Evolutionary conservation across 139 green algal genomes (phyloP).

Genomic region (Pedinophyceae sp.): DNA sequence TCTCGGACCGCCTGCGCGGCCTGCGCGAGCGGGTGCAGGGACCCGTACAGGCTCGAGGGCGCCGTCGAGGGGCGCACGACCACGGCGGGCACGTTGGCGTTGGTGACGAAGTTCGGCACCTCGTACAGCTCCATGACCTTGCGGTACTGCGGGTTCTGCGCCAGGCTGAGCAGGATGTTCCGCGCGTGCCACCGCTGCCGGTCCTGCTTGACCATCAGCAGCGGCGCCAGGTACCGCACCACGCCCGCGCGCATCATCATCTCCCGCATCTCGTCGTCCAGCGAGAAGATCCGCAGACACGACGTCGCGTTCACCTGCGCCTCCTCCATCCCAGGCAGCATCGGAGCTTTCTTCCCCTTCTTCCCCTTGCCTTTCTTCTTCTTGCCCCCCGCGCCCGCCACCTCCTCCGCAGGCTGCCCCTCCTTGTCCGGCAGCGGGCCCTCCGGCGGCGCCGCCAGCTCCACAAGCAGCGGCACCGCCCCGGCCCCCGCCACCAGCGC

Average conservation of each 20-base stretch:
- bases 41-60: too few relatives aligned
- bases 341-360: not conserved
- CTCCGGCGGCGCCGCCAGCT: not conserved
- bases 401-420: too few relatives aligned
- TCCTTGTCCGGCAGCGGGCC: not conserved
- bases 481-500: not conserved
- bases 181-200: not conserved
- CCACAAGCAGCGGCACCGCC: not conserved
- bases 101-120: too few relatives aligned
- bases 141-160: not conserved
- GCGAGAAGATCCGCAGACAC: not conserved
- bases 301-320: not conserved
- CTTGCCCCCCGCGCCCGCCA: not conserved
- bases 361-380: not conserved
- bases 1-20: too few relatives aligned
- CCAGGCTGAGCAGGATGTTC: not conserved
- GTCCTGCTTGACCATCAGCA: not conserved
- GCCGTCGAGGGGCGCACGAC: too few relatives aligned
- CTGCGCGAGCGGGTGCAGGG: too few relatives aligned
- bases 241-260: not conserved
- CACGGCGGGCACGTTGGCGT: too few relatives aligned
- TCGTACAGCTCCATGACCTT: too few relatives aligned
- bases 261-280: not conserved
- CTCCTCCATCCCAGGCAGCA: not conserved
- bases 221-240: not conserved